Percentiles rank a stretch among this genome's conserved stretches.
These are phyloP conservation scores for Debaryomyces psychrophilus DNA, from an alignment of 1,139 yeast genomes.

Conservation along the genomic window DNA sequence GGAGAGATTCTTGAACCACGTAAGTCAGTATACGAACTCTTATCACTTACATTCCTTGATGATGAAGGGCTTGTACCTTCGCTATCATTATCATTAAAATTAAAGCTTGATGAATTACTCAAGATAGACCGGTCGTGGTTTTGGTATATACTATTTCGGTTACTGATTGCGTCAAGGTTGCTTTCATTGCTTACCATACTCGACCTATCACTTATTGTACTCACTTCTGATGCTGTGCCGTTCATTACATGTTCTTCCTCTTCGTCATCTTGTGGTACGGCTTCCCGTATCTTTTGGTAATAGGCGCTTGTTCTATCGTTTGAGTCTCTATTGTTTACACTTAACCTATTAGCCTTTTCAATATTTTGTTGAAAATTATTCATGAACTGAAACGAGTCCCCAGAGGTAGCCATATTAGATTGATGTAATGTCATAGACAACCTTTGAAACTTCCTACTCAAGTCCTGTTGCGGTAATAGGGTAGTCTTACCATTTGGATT, in stretches of 20 bases:
- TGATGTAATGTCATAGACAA: constrained; percentile 45
- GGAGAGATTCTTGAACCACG: constrained; percentile 26
- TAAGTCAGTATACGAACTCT: constrained; percentile 17
- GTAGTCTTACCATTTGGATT: constrained; percentile 9
- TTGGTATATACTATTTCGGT: neutral
- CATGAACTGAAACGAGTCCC: constrained; percentile 47
- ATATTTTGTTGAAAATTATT: constrained; percentile 46
- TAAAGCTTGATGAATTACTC: constrained; percentile 15
- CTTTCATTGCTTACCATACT: constrained; percentile 24
- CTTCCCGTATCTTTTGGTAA: constrained; percentile 34
- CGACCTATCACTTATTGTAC: constrained; percentile 32
- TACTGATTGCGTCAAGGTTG: neutral
- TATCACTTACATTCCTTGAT: constrained; percentile 3
- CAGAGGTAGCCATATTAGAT: constrained; percentile 32
- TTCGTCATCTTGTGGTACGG: constrained; percentile 16
- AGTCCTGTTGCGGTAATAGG: constrained; percentile 38
- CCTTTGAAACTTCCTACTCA: constrained; percentile 43
- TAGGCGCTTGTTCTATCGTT: constrained; percentile 30
- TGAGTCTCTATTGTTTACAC: constrained; percentile 2
- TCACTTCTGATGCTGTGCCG: constrained; percentile 21
- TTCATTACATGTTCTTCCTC: constrained; percentile 12
- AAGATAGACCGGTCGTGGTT: constrained; percentile 4
- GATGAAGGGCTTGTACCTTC: constrained; percentile 2
- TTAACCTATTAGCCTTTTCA: constrained; percentile 17
- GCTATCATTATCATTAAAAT: constrained; percentile 12